Percentiles rank a stretch among this genome's conserved stretches.
Conservation (phyloP, 352 stramenopile species). For the Phytopythium ostracodes region DNA sequence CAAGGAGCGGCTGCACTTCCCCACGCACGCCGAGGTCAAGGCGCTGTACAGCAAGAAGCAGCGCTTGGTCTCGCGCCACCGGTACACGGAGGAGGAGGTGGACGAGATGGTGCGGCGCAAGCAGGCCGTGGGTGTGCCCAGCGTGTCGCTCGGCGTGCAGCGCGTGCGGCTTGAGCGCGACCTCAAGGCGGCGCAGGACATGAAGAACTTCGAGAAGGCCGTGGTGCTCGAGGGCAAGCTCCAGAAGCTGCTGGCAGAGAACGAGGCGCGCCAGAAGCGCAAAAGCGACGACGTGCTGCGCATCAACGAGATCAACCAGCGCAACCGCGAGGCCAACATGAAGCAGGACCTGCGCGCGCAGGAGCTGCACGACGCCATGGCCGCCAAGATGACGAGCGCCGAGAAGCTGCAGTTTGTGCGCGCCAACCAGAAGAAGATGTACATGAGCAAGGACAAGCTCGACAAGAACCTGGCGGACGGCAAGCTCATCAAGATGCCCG, state of each 20-base stretch:
- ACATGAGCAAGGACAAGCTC: slow-evolving; percentile 74
- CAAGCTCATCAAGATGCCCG: slow-evolving; percentile 59
- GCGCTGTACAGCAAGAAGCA: slow-evolving; percentile 57
- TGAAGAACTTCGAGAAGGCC: slow-evolving; percentile 87
- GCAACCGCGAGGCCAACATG: slow-evolving; percentile 80
- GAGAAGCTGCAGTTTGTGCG: slow-evolving; percentile 83
- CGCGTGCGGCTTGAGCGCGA: slow-evolving; percentile 78
- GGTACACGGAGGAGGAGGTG: slow-evolving; percentile 78
- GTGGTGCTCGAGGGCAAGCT: slow-evolving; percentile 64
- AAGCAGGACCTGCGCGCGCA: slow-evolving; percentile 77
- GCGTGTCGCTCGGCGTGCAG: slow-evolving; percentile 70
- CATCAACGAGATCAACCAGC: slow-evolving; percentile 85
- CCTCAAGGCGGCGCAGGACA: slow-evolving; percentile 69
- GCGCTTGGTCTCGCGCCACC: slow-evolving; percentile 64
- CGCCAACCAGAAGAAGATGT: slow-evolving; percentile 84
- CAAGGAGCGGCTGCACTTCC: slow-evolving; percentile 71
- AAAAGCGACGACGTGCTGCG: slow-evolving; percentile 80
- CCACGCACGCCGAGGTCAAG: slow-evolving; percentile 69
- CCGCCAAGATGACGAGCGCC: slow-evolving; percentile 77
- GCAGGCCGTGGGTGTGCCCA: slow-evolving; percentile 51
- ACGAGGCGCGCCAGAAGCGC: slow-evolving; percentile 63
- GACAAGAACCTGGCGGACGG: slow-evolving; percentile 79
- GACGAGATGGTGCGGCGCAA: slow-evolving; percentile 78
- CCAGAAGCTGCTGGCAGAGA: slow-evolving; percentile 56
- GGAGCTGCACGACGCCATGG: slow-evolving; percentile 66